Evolutionary conservation across 148 eudicot genomes (phyloP).

Genomic region (Fallopia convolvulus): DNA sequence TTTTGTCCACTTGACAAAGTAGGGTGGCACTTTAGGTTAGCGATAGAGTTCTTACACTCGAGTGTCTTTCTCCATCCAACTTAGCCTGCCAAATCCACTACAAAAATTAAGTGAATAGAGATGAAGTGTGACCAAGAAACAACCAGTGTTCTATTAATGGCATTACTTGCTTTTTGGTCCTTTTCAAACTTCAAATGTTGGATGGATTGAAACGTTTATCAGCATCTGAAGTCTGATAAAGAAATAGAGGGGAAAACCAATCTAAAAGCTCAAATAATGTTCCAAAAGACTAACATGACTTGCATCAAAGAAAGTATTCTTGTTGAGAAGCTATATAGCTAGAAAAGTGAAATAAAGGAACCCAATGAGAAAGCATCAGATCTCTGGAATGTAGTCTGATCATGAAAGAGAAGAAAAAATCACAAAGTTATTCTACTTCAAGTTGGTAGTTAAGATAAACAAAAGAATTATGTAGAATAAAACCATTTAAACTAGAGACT

Average conservation of each 20-base stretch:
- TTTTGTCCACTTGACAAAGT: constrained; percentile 1
- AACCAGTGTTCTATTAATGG: neutral
- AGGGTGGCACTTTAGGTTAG: neutral
- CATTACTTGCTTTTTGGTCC: neutral
- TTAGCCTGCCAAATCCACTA: neutral
- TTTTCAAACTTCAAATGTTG: neutral
- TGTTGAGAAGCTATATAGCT: neutral
- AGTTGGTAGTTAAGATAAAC: neutral
- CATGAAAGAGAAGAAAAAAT: neutral
- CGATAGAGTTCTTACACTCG: neutral
- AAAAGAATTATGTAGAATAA: neutral
- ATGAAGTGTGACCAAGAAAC: constrained; percentile 1
- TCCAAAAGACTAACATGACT: neutral
- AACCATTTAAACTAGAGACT: neutral
- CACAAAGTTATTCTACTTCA: neutral
- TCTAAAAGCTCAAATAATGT: neutral
- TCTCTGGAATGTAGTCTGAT: neutral
- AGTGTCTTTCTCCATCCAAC: neutral
- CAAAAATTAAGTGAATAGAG: neutral
- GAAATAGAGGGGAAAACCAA: neutral
- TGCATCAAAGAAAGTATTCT: neutral
- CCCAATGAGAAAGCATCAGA: neutral
- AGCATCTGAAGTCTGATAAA: neutral
- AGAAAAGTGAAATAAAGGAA: neutral
- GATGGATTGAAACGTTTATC: neutral